Evolutionary conservation across 139 green algal genomes (phyloP), one percentile per base, ranked within the genome.

Genomic region (Edaphochlamys debaryana): DNA sequence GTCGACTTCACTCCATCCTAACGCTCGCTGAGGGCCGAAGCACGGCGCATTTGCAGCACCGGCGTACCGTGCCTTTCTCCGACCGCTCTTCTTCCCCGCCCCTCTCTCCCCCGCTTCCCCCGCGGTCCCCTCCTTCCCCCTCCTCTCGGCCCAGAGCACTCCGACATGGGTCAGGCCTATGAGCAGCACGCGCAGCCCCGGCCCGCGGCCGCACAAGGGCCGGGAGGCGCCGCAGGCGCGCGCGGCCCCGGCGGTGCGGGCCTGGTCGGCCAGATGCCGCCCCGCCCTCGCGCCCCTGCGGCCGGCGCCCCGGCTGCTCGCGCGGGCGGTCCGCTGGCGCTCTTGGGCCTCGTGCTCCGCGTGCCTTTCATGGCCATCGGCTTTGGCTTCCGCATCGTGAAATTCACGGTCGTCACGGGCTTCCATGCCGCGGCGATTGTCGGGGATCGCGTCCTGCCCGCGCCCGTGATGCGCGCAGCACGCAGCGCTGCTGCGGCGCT

Each of bases 371-470:
- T 79, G 34, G 85, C 79, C 19, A 23, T 95, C 34, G 36, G 79
- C 9, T 52, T 88, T 15, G 83, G 86, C 4, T 73, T 89, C 3
- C 63, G 87, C 11, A n/a, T 92, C 1, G 42, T 92, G n/a, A 76
- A 79, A 29, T 82, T 68, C 32, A 85, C 78, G 2, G 67, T 90
- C 20, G 32, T 78, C 9, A 79, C 86, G 36, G 75, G 84, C 11
- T 67, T 85, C 17, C 42, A 82, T 2, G 29, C 87, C 1, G 88
- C 85, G 15, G 72, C 71, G 9, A 38, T 85, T 1, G 73, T 94
- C 19, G 89, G 89, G 2, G 89, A 89, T 52, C 64, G 70, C 1
- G 68, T 96, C 13, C 85, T 96, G 64, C 88, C 92, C 8, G 40
- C 41, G 0, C 42, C 79, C 20, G 67, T 94, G 0, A 89, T 90